Percentiles rank a stretch among this genome's conserved stretches.
Evolutionary conservation across 345 rosid genomes (phyloP).

Genomic region (Laguncularia racemosa): DNA sequence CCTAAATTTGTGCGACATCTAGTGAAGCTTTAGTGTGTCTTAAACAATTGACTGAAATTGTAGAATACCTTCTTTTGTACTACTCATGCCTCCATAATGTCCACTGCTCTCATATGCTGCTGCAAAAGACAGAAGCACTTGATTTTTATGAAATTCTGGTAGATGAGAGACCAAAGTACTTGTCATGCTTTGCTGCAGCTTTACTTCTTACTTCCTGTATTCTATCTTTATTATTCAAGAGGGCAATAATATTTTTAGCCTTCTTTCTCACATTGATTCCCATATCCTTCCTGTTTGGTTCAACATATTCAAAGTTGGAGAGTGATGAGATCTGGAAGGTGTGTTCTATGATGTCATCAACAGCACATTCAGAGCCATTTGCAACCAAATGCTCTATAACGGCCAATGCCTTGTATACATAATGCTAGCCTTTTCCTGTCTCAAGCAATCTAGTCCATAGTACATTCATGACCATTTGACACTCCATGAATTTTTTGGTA

Average conservation of each 20-base stretch:
- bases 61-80: constrained; percentile 41
- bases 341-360: constrained; percentile 94
- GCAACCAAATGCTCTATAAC: constrained; percentile 90
- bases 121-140: constrained; percentile 51
- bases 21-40: no score
- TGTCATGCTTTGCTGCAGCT: constrained; percentile 86
- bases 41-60: no score
- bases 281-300: constrained; percentile 89
- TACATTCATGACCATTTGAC: constrained; percentile 92
- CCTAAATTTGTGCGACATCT: no score
- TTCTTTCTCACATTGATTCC: constrained; percentile 96
- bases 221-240: constrained; percentile 77
- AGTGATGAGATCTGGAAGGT: constrained; percentile 94
- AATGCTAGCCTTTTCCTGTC: constrained; percentile 96
- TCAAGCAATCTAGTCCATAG: constrained; percentile 87
- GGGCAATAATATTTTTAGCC: constrained; percentile 64
- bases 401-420: constrained; percentile 91
- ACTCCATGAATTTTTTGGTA: constrained; percentile 83
- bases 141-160: constrained; percentile 66
- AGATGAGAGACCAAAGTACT: constrained; percentile 95
- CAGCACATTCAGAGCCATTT: constrained; percentile 97
- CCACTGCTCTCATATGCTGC: constrained; percentile 39
- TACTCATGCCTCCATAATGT: constrained; percentile 38
- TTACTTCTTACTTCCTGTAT: constrained; percentile 83
- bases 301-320: constrained; percentile 87